A percentile compares a stretch with the other conserved stretches of the same genome.
These are phyloP conservation scores for Trametes hirsuta DNA, from an alignment of 1,284 basidiomycete species.

Conservation along the genomic window DNA sequence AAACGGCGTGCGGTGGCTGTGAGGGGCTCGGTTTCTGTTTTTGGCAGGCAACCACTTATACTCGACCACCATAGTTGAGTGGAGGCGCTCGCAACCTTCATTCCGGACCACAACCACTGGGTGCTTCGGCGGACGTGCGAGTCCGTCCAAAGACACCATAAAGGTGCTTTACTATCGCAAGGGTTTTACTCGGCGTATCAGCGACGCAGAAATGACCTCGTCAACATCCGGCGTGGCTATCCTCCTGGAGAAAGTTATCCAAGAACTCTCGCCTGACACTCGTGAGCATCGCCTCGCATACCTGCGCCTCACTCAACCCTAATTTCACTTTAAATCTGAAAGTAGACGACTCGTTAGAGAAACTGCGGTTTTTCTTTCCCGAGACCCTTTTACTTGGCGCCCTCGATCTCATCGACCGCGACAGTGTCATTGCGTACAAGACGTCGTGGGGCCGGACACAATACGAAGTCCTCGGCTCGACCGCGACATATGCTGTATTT, in stretches of 20 bases:
- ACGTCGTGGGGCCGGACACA: slow-evolving; percentile 58
- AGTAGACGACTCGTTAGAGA: slow-evolving; percentile 62
- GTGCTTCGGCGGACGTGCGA: not conserved
- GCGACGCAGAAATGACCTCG: too few species aligned
- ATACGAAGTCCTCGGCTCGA: slow-evolving; percentile 70
- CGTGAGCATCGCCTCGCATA: not conserved
- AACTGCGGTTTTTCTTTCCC: slow-evolving; percentile 59
- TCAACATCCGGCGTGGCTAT: not conserved
- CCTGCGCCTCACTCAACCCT: too few species aligned
- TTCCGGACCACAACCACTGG: not conserved
- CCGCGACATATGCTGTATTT: slow-evolving; percentile 62
- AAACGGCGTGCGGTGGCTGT: slow-evolving; percentile 1
- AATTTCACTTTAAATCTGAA: not conserved
- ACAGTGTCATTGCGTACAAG: slow-evolving; percentile 64
- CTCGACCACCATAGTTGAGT: not conserved
- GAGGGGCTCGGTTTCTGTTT: slow-evolving; percentile 2
- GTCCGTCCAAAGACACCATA: not conserved
- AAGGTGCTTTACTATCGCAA: not conserved
- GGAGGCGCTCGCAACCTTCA: not conserved
- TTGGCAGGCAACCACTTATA: not conserved
- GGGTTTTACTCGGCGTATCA: not conserved
- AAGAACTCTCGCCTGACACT: slow-evolving; percentile 6
- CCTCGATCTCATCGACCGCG: slow-evolving; percentile 70
- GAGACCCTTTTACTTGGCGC: slow-evolving; percentile 66
- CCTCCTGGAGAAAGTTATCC: not conserved